phyloP scores from a whole-genome alignment of 2,329 filamentous ascomycete species.

The Thelonectria discophora region DNA sequence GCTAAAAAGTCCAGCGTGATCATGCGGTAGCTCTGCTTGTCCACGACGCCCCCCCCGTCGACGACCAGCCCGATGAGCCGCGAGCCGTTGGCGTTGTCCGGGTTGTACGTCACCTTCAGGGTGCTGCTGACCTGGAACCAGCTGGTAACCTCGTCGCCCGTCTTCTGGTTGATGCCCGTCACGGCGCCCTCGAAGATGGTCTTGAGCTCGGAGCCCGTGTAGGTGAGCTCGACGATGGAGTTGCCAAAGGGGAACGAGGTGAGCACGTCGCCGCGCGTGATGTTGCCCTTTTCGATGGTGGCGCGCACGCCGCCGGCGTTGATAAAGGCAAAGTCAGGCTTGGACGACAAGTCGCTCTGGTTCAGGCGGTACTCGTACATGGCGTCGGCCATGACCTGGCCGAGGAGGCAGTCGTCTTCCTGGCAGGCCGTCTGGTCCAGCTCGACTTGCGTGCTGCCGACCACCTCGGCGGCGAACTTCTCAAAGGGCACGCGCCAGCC shows the following conservation, averaged over 20 bases:
- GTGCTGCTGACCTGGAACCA: constrained; percentile 68
- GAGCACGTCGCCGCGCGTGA: constrained; percentile 70
- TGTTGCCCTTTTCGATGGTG: constrained; percentile 66
- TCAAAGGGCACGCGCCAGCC: constrained; percentile 70
- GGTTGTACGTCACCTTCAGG: constrained; percentile 67
- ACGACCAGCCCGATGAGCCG: constrained; percentile 64
- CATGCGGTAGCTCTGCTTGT: constrained; percentile 59
- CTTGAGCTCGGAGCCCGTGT: constrained; percentile 64
- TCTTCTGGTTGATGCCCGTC: constrained; percentile 62
- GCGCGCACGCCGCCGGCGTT: constrained; percentile 72
- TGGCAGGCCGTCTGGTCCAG: constrained; percentile 69
- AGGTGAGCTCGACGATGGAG: constrained; percentile 65
- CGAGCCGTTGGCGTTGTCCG: constrained; percentile 56
- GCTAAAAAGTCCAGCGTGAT: constrained; percentile 72
- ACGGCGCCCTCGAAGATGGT: constrained; percentile 68
- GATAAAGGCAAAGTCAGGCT: constrained; percentile 64
- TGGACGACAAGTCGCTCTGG: constrained; percentile 51
- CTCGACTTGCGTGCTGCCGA: constrained; percentile 62
- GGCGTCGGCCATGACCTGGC: constrained; percentile 65
- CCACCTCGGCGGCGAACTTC: constrained; percentile 63
- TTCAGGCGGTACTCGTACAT: constrained; percentile 69
- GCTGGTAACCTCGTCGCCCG: constrained; percentile 61
- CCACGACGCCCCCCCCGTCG: constrained; percentile 57
- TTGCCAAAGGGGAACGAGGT: constrained; percentile 74
- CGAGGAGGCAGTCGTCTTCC: constrained; percentile 64